A percentile compares a stretch with the other conserved stretches of the same genome.
These are phyloP conservation scores for Mucor piriformis DNA, from an alignment of 371 early-diverging fungal species.

Conservation along the genomic window DNA sequence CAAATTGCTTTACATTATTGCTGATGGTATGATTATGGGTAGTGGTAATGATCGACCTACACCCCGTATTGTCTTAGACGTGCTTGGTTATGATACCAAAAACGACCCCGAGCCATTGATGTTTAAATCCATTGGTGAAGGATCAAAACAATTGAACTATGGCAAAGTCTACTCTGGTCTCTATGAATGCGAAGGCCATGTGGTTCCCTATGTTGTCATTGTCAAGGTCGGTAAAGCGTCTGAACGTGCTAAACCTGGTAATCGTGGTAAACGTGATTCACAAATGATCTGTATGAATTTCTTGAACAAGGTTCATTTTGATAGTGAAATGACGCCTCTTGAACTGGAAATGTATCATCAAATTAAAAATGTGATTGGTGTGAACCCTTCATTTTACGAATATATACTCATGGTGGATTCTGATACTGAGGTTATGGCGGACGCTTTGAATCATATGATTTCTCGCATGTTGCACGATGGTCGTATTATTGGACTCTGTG, in stretches of 20 bases:
- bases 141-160: slow-evolving; percentile 89
- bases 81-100: slow-evolving; percentile 89
- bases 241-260: slow-evolving; percentile 89
- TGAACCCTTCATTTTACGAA: slow-evolving; percentile 88
- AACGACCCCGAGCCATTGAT: slow-evolving; percentile 89
- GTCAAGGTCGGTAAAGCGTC: slow-evolving; percentile 91
- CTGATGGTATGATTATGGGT: slow-evolving; percentile 94
- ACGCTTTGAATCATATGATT: slow-evolving; percentile 87
- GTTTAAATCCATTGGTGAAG: slow-evolving; percentile 94
- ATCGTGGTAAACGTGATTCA: slow-evolving; percentile 99
- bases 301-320: slow-evolving; percentile 96
- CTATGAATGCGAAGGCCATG: slow-evolving; percentile 88
- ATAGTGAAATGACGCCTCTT: slow-evolving; percentile 87
- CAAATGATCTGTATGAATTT: slow-evolving; percentile 99
- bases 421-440: slow-evolving; percentile 87
- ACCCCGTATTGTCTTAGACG: slow-evolving; percentile 94
- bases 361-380: slow-evolving; percentile 91
- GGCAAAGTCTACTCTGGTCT: slow-evolving; percentile 98
- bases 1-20: slow-evolving; percentile 92
- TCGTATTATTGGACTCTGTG: slow-evolving; percentile 91
- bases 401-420: slow-evolving; percentile 95
- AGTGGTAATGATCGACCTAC: slow-evolving; percentile 97
- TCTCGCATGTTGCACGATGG: slow-evolving; percentile 88
- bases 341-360: slow-evolving; percentile 94
- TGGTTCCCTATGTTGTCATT: slow-evolving; percentile 93